Evolutionary conservation across 2,329 filamentous ascomycete genomes (phyloP).

Genomic region (Fusarium brevicatenulatum): DNA sequence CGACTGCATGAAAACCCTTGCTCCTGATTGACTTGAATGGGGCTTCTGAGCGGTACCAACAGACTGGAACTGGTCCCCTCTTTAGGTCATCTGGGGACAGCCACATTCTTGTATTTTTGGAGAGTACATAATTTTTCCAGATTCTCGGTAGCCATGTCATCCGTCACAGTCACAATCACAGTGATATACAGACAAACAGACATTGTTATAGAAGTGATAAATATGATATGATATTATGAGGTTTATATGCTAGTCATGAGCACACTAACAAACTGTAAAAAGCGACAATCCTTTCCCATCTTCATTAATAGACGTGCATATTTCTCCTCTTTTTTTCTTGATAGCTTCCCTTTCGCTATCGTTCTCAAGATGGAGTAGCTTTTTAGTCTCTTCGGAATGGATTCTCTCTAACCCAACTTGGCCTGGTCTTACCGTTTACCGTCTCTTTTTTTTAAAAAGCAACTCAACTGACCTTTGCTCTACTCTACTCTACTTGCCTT

Average conservation of each 20-base stretch:
- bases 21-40: not conserved
- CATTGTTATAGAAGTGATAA: not conserved
- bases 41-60: conserved; percentile 13
- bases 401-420: conserved; percentile 4
- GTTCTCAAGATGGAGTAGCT: not conserved
- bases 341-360: conserved; percentile 6
- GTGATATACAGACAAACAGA: not conserved
- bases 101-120: conserved; percentile 3
- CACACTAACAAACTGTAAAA: not conserved
- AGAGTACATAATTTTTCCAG: not conserved
- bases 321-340: conserved; percentile 21
- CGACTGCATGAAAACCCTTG: conserved; percentile 9
- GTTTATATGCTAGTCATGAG: not conserved
- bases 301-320: not conserved
- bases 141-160: conserved; percentile 6
- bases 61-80: conserved; percentile 13
- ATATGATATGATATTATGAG: conserved; percentile 3
- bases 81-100: conserved; percentile 8
- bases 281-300: not conserved
- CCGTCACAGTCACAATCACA: not conserved
- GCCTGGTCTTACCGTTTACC: conserved; percentile 6
- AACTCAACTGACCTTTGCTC: not conserved
- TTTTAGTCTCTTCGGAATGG: not conserved
- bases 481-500: not conserved
- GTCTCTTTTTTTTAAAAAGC: conserved; percentile 10